Percentiles rank a stretch among this genome's conserved stretches.
Evolutionary conservation across 2,329 filamentous ascomycete species (phyloP).

Genomic region (Stagonosporopsis chrysanthemi): DNA sequence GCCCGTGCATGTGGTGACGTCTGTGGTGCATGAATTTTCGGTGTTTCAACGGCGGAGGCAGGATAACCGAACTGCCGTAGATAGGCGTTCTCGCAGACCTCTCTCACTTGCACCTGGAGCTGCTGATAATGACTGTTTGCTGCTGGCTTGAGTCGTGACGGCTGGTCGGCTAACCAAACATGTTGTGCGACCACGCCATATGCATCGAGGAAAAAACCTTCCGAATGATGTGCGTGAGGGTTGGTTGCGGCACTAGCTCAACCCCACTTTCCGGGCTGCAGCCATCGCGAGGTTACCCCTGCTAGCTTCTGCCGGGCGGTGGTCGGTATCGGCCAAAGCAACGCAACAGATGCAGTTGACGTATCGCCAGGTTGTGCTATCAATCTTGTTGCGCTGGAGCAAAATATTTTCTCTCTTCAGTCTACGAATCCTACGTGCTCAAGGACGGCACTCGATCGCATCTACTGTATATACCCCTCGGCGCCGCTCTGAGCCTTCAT

Average conservation of each 20-base stretch:
- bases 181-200: slow-evolving; percentile 12
- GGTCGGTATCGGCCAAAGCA: slow-evolving; percentile 19
- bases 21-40: slow-evolving; percentile 11
- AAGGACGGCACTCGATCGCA: background rate
- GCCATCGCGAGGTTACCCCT: slow-evolving; percentile 19
- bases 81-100: slow-evolving; percentile 5
- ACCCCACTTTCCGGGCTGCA: slow-evolving; percentile 21
- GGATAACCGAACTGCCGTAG: slow-evolving; percentile 9
- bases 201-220: slow-evolving; percentile 16
- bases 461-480: slow-evolving; percentile 1
- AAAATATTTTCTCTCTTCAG: slow-evolving; percentile 13
- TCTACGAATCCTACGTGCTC: slow-evolving; percentile 2
- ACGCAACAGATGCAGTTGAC: slow-evolving; percentile 16
- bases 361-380: slow-evolving; percentile 10
- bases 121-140: background rate
- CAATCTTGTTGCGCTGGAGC: slow-evolving; percentile 8
- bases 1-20: slow-evolving; percentile 33
- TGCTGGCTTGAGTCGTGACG: slow-evolving; percentile 3
- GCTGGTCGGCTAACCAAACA: background rate
- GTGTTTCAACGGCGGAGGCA: slow-evolving; percentile 15
- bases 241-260: slow-evolving; percentile 12
- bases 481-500: slow-evolving; percentile 10
- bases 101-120: background rate
- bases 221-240: slow-evolving; percentile 24
- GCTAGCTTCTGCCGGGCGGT: slow-evolving; percentile 28